Conservation (phyloP, 208 protist genomes). For the Leishmania arabica region DNA sequence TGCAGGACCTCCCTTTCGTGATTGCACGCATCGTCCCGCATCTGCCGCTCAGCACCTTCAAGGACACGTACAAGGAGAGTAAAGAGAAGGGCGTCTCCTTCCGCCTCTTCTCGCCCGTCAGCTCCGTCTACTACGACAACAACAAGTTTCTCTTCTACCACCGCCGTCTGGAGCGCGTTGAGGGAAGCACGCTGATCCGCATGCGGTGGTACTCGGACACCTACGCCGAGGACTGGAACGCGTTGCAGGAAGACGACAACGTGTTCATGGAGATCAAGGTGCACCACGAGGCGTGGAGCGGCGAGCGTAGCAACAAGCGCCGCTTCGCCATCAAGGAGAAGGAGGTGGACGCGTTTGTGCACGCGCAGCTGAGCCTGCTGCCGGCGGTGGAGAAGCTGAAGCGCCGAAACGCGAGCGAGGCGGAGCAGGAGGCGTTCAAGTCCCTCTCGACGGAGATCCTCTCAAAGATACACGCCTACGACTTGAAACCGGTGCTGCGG, state of each 20-base stretch:
- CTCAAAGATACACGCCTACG: slow-evolving; percentile 83
- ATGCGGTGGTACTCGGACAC: slow-evolving; percentile 90
- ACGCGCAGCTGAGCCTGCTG: slow-evolving; percentile 66
- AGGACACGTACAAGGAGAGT: slow-evolving; percentile 75
- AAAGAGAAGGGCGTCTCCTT: slow-evolving; percentile 64
- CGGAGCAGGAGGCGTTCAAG: slow-evolving; percentile 80
- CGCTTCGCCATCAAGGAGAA: slow-evolving; percentile 86
- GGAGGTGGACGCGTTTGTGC: slow-evolving; percentile 79
- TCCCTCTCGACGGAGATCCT: slow-evolving; percentile 82
- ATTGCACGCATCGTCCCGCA: slow-evolving; percentile 90
- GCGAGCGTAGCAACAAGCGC: slow-evolving; percentile 89
- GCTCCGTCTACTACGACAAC: slow-evolving; percentile 92
- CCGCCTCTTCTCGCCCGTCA: slow-evolving; percentile 73
- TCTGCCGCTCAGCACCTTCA: slow-evolving; percentile 86
- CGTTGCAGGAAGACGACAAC: slow-evolving; percentile 50
- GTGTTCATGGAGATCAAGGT: slow-evolving; percentile 93
- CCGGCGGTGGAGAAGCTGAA: slow-evolving; percentile 78
- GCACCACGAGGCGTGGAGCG: slow-evolving; percentile 88
- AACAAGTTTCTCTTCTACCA: slow-evolving; percentile 87
- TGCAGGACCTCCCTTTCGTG: slow-evolving; percentile 87
- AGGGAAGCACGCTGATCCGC: slow-evolving; percentile 86
- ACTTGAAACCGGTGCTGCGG: slow-evolving; percentile 83
- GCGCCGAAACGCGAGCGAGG: slow-evolving; percentile 69
- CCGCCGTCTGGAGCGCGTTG: slow-evolving; percentile 77
- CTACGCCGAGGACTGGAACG: slow-evolving; percentile 78